Percentiles rank a stretch among this genome's conserved stretches.
Conservation (phyloP, 768 basidiomycete species). For the Flagelloscypha sp. region DNA sequence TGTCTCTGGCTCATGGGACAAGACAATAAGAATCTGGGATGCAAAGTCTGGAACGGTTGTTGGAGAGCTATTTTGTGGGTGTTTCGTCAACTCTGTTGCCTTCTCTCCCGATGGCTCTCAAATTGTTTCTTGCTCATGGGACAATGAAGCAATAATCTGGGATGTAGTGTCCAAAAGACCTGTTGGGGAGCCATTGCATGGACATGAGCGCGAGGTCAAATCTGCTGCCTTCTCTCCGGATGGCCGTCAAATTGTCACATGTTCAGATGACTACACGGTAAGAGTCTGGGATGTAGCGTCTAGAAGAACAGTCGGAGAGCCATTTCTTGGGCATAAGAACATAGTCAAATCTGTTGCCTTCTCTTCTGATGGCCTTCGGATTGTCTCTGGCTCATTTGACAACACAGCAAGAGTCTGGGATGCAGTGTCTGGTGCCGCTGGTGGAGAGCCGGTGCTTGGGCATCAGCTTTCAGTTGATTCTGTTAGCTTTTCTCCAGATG, state of each 20-base stretch:
- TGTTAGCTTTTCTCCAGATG: slow-evolving; percentile 22
- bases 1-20: slow-evolving; percentile 14
- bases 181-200: slow-evolving; percentile 5
- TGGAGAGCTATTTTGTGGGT: slow-evolving; percentile 7
- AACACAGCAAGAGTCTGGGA: slow-evolving; percentile 20
- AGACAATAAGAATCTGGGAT: slow-evolving; percentile 15
- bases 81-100: slow-evolving; percentile 1
- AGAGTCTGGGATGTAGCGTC: slow-evolving; percentile 9
- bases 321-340: slow-evolving; percentile 5
- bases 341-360: slow-evolving; percentile 10
- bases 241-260: slow-evolving; percentile 23
- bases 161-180: slow-evolving; percentile 6
- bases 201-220: not conserved
- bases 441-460: slow-evolving; percentile 8
- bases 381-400: slow-evolving; percentile 19
- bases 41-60: slow-evolving; percentile 3
- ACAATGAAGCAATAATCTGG: slow-evolving; percentile 13
- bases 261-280: slow-evolving; percentile 8
- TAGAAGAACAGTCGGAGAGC: not conserved
- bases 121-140: slow-evolving; percentile 34
- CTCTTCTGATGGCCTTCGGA: slow-evolving; percentile 15
- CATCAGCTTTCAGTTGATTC: slow-evolving; percentile 10
- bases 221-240: slow-evolving; percentile 35
- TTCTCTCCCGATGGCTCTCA: slow-evolving; percentile 18
- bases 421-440: slow-evolving; percentile 7